Evolutionary conservation across 805 yeast species (phyloP).

Genomic region (Kockiozyma suomiensis): DNA sequence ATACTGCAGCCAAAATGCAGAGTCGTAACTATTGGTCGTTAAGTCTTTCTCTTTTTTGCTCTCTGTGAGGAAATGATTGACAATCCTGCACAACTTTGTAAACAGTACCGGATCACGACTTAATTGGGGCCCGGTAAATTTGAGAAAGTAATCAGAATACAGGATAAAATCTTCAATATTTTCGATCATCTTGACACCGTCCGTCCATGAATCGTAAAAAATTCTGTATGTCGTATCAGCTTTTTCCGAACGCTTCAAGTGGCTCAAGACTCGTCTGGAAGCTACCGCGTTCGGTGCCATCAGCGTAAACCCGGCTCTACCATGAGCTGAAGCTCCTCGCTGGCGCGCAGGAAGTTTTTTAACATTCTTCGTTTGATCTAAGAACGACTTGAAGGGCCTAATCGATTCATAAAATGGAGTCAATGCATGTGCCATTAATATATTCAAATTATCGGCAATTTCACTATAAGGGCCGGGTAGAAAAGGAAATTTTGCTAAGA

Average conservation of each 20-base stretch:
- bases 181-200: slow-evolving; percentile 45
- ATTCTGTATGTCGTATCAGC: slow-evolving; percentile 22
- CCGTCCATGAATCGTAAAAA: slow-evolving; percentile 50
- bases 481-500: slow-evolving; percentile 64
- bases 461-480: slow-evolving; percentile 58
- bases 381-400: not conserved
- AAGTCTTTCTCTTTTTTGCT: not conserved
- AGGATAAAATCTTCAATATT: slow-evolving; percentile 51
- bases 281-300: slow-evolving; percentile 12
- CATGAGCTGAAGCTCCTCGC: not conserved
- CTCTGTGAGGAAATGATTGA: slow-evolving; percentile 34
- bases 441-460: slow-evolving; percentile 51
- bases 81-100: slow-evolving; percentile 65
- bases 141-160: slow-evolving; percentile 54
- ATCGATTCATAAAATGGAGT: slow-evolving; percentile 49
- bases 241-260: slow-evolving; percentile 22
- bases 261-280: slow-evolving; percentile 23
- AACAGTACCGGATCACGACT: slow-evolving; percentile 54
- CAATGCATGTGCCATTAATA: slow-evolving; percentile 54
- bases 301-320: not conserved
- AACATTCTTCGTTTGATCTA: slow-evolving; percentile 1
- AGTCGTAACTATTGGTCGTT: slow-evolving; percentile 33
- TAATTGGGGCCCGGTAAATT: slow-evolving; percentile 59
- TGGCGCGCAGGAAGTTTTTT: slow-evolving; percentile 14
- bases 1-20: slow-evolving; percentile 58